phyloP scores from a whole-genome alignment of 1,284 basidiomycete genomes.

The Ceratobasidium sp. region DNA sequence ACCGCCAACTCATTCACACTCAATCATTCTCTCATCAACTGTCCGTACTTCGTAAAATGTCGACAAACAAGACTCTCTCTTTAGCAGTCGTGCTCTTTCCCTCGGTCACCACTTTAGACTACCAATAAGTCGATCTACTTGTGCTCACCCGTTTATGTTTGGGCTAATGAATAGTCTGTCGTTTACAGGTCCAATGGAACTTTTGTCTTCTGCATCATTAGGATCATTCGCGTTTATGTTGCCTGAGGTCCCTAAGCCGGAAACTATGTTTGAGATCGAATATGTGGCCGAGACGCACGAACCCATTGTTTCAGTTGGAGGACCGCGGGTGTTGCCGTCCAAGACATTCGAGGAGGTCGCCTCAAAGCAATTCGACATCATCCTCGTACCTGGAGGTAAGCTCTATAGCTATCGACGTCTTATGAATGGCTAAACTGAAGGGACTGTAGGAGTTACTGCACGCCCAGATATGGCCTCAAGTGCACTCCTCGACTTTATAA shows the following conservation, averaged over 20 bases:
- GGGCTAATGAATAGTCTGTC: too few species aligned
- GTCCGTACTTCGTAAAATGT: not conserved
- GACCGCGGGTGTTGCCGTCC: slow-evolving; percentile 24
- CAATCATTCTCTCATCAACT: not conserved
- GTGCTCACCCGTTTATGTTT: too few species aligned
- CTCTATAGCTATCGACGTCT: not conserved
- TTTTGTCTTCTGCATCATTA: not conserved
- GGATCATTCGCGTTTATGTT: not conserved
- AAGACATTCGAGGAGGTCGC: slow-evolving; percentile 39
- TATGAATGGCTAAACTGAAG: too few species aligned
- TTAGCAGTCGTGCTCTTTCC: slow-evolving; percentile 17
- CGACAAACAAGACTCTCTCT: not conserved
- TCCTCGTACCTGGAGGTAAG: slow-evolving; percentile 46
- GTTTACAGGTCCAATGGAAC: slow-evolving; percentile 37
- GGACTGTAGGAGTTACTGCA: slow-evolving; percentile 2
- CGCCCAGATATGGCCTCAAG: slow-evolving; percentile 14
- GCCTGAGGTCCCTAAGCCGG: slow-evolving; percentile 7
- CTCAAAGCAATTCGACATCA: slow-evolving; percentile 42
- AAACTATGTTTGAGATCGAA: slow-evolving; percentile 45
- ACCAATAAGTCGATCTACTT: slow-evolving; percentile 18
- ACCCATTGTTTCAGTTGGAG: slow-evolving; percentile 17
- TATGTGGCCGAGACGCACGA: slow-evolving; percentile 49
- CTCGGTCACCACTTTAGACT: slow-evolving; percentile 10
- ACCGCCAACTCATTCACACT: not conserved
- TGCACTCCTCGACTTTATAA: slow-evolving; percentile 32